A percentile compares a stretch with the other conserved stretches of the same genome.
Conservation (phyloP, 495 filamentous ascomycete species). For the Neurospora sp. region DNA sequence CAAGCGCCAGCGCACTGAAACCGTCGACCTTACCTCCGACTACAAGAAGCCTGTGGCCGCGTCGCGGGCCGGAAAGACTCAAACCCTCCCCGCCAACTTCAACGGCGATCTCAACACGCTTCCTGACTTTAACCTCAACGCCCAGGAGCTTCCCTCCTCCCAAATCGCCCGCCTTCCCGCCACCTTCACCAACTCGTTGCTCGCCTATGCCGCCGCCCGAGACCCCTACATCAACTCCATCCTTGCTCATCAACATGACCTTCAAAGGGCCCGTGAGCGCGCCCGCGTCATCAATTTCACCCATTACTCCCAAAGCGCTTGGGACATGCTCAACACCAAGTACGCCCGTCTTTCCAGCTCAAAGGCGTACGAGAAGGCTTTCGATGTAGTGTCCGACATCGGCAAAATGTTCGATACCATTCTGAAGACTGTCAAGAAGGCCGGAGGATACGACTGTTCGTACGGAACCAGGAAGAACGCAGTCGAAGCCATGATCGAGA, state of each 20-base stretch:
- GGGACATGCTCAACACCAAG: conserved; percentile 3
- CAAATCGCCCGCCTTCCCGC: neutral
- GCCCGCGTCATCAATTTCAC: neutral
- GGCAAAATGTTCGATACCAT: neutral
- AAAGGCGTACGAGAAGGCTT: neutral
- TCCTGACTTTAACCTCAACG: neutral
- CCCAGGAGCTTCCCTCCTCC: neutral
- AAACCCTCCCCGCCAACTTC: neutral
- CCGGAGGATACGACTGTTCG: neutral
- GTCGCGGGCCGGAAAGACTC: no score
- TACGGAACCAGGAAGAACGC: conserved; percentile 8
- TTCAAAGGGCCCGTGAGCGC: neutral
- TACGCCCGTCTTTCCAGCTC: neutral
- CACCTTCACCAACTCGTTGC: neutral
- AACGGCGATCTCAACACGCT: neutral
- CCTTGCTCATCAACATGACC: neutral
- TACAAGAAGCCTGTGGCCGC: neutral
- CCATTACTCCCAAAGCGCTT: neutral
- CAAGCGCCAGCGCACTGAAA: neutral
- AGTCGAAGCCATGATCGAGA: conserved; percentile 6
- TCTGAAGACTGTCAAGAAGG: neutral
- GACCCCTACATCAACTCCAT: neutral
- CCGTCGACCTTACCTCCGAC: neutral
- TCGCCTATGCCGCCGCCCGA: neutral
- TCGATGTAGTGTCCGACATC: neutral